Evolutionary conservation across 768 basidiomycete genomes (phyloP), one percentile per base, ranked within the genome.

Genomic region (Mycena olivaceomarginata): DNA sequence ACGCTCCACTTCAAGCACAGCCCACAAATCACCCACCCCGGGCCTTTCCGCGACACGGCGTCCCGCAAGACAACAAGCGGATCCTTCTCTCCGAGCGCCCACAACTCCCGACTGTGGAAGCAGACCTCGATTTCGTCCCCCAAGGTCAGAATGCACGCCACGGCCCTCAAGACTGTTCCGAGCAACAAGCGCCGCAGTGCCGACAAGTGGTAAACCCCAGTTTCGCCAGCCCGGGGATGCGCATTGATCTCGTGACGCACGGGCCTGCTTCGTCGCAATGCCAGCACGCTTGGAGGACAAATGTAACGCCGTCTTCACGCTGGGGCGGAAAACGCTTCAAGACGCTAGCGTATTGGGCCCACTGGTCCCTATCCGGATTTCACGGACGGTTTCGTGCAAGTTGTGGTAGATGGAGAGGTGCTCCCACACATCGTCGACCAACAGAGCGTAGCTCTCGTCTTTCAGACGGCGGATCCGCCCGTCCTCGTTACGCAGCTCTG

Each of bases 381-480:
- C 60, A 11, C 60, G 70, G 9, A 71, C 60, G 48, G 70, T 71
- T 71, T 71, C 22, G 70, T 63, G 70, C 10, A 71, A 39, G 41
- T 53, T n/a, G 37, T 71, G 22, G 10, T 64, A 45, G 20, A 51
- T 10, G 18, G 60, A 71, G 20, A 71, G 12, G 15, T 65, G 15
- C 15, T 43, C n/a, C 71, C 71, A 72, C 71, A 72, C 51, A 1
- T 65, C 39, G 48, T 22, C 18, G 12, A 72, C 4, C 22, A 22
- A 39, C 4, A n/a, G 40, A n/a, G 22, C 71, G 25, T 25, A 62
- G 22, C 65, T 53, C n/a, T 62, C 48, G 48, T 48, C 64, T 12
- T 65, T 1, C 2, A 71, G 22, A 18, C 40, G 60, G 60, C 70
- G 70, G 46, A 59, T 48, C 5, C 18, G 70, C 51, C 71, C 71